Evolutionary conservation across 176 grass and related monocot species (phyloP), one percentile per base, ranked within the genome.

Genomic region (Musa beccarii): DNA sequence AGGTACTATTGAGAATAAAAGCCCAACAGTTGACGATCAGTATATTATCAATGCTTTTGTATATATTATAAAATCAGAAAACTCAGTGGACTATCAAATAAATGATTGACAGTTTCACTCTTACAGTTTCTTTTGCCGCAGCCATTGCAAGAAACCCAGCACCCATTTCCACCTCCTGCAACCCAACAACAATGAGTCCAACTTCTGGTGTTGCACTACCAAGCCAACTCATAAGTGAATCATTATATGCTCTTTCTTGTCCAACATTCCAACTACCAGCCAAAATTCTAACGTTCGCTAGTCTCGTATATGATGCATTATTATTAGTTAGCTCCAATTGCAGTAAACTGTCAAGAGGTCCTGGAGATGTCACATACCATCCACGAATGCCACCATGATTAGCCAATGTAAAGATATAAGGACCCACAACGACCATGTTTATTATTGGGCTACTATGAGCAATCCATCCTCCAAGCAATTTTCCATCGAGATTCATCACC

Each of bases 111-210:
- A 28, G 26, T 28, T 28, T 28, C 26, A 28, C 49, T n/a, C 85
- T 84, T 89, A 99, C 95, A 87, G 90, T 91, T 91, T 99, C 95
- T 87, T 99, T 99, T 75, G 90, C 95, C 20, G 95, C 95, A 84
- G 90, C 88, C 84, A 94, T 94, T 72, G 95, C 95, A 28, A 99
- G 90, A 89, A 99, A 90, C 43, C 95, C 95, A 24, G 95, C 95
- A 68, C 95, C 95, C 95, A 99, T 99, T 84, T 99, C 95, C 51
- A 99, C 95, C 88, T 99, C 95, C 77, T 99, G 95, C 76, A 99
- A 87, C 69, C 95, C 95, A 81, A 99, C 84, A 51, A 99, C 90
- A 25, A 99, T 83, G 54, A 99, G 70, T 59, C 88, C 95, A 82
- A 91, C 95, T 82, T 93, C 90, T 73, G 82, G 89, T 84, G 87